Evolutionary conservation across 2,329 filamentous ascomycete species (phyloP).

Genomic region (Penicillium sp.): DNA sequence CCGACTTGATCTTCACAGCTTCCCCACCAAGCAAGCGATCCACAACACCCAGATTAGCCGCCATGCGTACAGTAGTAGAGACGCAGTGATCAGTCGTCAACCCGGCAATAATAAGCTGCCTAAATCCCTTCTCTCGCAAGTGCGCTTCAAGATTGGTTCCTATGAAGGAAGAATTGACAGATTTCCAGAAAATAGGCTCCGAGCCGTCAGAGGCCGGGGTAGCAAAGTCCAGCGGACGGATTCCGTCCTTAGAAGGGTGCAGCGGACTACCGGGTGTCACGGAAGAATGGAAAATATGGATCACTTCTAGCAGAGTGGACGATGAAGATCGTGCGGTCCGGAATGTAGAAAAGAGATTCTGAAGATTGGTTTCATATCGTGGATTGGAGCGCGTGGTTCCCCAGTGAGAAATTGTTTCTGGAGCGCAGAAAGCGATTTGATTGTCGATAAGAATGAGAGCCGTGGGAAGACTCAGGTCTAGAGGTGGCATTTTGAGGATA

Average conservation of each 20-base stretch:
- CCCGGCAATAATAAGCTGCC: constrained; percentile 45
- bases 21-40: constrained; percentile 27
- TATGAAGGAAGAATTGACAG: constrained; percentile 50
- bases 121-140: constrained; percentile 34
- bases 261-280: constrained; percentile 35
- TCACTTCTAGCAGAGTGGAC: constrained; percentile 32
- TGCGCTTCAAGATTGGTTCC: constrained; percentile 45
- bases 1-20: constrained; percentile 13
- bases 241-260: constrained; percentile 34
- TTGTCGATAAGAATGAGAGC: constrained; percentile 53
- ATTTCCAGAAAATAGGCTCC: constrained; percentile 46
- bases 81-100: constrained; percentile 54
- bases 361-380: constrained; percentile 45
- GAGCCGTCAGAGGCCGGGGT: constrained; percentile 28
- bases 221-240: constrained; percentile 34
- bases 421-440: constrained; percentile 45
- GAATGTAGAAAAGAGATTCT: constrained; percentile 39
- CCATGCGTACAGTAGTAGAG: constrained; percentile 51
- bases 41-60: constrained; percentile 48
- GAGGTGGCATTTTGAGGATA: constrained; percentile 8
- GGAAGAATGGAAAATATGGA: constrained; percentile 51
- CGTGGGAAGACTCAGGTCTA: constrained; percentile 32
- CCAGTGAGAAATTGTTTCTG: constrained; percentile 34
- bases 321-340: constrained; percentile 26
- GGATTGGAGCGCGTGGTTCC: constrained; percentile 48